Evolutionary conservation across 495 filamentous ascomycete genomes (phyloP).

Genomic region (Cercophora sp.): DNA sequence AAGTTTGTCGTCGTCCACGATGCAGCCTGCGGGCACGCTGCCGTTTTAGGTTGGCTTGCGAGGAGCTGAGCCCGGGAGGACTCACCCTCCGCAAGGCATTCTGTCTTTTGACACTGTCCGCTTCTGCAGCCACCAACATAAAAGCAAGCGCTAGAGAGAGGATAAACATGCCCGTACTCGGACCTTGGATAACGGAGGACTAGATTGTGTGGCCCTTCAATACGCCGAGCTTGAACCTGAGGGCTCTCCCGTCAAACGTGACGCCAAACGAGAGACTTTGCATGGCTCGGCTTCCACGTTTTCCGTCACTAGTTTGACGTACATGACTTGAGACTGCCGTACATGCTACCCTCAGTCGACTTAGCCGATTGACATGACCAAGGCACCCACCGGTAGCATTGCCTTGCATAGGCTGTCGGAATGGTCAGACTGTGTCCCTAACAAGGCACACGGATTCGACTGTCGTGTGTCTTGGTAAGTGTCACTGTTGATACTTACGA

Average conservation of each 20-base stretch:
- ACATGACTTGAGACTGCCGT: slow-evolving; percentile 22
- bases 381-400: slow-evolving; percentile 11
- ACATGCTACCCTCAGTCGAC: slow-evolving; percentile 13
- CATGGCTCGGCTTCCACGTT: slow-evolving; percentile 14
- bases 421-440: slow-evolving; percentile 4
- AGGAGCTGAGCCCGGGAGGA: slow-evolving; percentile 3
- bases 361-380: slow-evolving; percentile 11
- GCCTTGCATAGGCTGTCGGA: slow-evolving; percentile 1
- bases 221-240: no score
- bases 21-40: slow-evolving; percentile 8
- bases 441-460: slow-evolving; percentile 10
- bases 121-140: neutral
- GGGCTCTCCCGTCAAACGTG: slow-evolving; percentile 14
- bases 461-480: slow-evolving; percentile 12
- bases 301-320: slow-evolving; percentile 20
- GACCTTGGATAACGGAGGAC: neutral
- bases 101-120: neutral
- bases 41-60: slow-evolving; percentile 5
- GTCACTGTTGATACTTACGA: slow-evolving; percentile 16
- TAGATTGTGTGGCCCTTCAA: no score
- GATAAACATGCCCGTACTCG: neutral
- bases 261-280: neutral
- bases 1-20: no score
- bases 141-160: neutral
- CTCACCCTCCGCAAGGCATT: neutral